Evolutionary conservation across 1,284 basidiomycete genomes (phyloP).

Genomic region (Entoloma clypeatum): DNA sequence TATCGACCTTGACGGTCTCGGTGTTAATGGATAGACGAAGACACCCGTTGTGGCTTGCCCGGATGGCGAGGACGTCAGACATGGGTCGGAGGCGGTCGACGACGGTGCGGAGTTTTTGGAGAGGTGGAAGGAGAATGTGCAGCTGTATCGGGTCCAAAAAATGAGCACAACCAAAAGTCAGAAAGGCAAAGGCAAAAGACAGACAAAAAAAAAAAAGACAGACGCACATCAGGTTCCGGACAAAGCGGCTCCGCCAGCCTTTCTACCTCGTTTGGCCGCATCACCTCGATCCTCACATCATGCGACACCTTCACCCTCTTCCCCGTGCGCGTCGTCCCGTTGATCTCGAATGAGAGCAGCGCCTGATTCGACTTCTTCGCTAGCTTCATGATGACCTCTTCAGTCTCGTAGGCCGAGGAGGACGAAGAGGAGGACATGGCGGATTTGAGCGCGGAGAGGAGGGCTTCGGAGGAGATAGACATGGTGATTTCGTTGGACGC

Average conservation of each 20-base stretch:
- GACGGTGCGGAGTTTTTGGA: constrained; percentile 75
- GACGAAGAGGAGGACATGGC: constrained; percentile 48
- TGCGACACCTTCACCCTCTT: constrained; percentile 59
- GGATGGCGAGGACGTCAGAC: constrained; percentile 71
- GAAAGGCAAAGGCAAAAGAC: constrained; percentile 1
- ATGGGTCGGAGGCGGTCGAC: constrained; percentile 74
- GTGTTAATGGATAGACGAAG: constrained; percentile 71
- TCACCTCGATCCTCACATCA: constrained; percentile 74
- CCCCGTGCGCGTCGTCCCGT: constrained; percentile 50
- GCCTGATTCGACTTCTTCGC: constrained; percentile 79
- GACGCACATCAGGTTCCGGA: constrained; percentile 78
- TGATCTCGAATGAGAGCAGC: constrained; percentile 71
- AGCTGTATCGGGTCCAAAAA: constrained; percentile 52
- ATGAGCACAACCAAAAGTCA: constrained; percentile 1
- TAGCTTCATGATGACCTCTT: constrained; percentile 77
- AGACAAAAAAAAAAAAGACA: constrained; percentile 2
- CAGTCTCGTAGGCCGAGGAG: constrained; percentile 41
- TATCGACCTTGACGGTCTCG: constrained; percentile 71
- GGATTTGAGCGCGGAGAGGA: constrained; percentile 71
- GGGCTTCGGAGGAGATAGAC: constrained; percentile 66
- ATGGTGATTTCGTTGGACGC: constrained; percentile 81
- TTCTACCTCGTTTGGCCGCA: constrained; percentile 69
- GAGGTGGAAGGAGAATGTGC: constrained; percentile 76
- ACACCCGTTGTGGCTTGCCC: constrained; percentile 60
- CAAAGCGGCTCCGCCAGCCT: constrained; percentile 80